These are phyloP conservation scores for Starmera dryadoides DNA, from an alignment of 805 yeast genomes.

Conservation along the genomic window DNA sequence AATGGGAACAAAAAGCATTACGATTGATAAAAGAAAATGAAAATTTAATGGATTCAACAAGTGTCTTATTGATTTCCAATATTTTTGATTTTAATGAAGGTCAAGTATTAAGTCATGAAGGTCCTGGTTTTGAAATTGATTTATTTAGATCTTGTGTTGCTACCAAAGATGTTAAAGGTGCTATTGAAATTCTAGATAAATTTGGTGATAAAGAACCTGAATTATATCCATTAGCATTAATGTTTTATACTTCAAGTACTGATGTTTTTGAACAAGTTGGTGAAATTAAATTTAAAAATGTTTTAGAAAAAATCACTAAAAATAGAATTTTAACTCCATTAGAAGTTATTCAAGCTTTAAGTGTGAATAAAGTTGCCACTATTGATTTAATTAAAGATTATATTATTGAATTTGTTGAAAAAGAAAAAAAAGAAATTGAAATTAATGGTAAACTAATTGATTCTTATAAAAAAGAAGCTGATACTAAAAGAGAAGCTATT, in stretches of 20 bases:
- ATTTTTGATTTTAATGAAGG: slow-evolving; percentile 44
- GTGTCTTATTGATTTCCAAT: slow-evolving; percentile 35
- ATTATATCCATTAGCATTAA: slow-evolving; percentile 57
- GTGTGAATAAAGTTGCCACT: slow-evolving; percentile 54
- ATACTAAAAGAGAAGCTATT: slow-evolving; percentile 45
- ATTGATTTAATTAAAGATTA: slow-evolving; percentile 69
- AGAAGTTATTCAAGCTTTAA: slow-evolving; percentile 66
- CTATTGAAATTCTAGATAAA: slow-evolving; percentile 47
- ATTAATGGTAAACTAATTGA: slow-evolving; percentile 60
- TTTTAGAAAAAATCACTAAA: slow-evolving; percentile 47
- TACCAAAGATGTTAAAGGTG: slow-evolving; percentile 47
- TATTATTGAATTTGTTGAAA: slow-evolving; percentile 51
- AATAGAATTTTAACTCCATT: slow-evolving; percentile 58
- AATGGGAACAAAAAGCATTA: slow-evolving; percentile 66
- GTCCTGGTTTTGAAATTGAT: slow-evolving; percentile 35
- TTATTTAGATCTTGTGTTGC: slow-evolving; percentile 61
- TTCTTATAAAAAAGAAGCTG: slow-evolving; percentile 63
- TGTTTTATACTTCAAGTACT: slow-evolving; percentile 51
- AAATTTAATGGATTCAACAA: slow-evolving; percentile 45
- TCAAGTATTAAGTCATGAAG: slow-evolving; percentile 29
- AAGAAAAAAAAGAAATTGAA: slow-evolving; percentile 56
- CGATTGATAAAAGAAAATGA: slow-evolving; percentile 39
- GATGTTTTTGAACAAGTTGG: slow-evolving; percentile 45
- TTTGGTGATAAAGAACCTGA: slow-evolving; percentile 60
- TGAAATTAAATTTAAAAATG: slow-evolving; percentile 33